Percentiles rank a stretch among this genome's conserved stretches.
Evolutionary conservation across 352 stramenopile genomes (phyloP).

Genomic region (Globisporangium uncinulatum): DNA sequence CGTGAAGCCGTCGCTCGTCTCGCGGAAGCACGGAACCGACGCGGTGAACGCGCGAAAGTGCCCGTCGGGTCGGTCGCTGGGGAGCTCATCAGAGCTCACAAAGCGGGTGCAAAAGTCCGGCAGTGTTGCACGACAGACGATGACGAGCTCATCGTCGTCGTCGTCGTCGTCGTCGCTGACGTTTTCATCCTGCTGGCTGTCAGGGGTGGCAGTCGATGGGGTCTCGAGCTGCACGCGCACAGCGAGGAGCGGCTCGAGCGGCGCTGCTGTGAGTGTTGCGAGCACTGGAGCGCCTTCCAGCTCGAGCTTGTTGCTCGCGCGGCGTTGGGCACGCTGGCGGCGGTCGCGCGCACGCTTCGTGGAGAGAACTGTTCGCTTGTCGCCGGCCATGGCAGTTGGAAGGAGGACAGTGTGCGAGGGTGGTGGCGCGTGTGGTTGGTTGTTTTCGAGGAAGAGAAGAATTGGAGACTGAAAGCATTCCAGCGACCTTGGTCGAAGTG

Average conservation of each 20-base stretch:
- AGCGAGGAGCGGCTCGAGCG: conserved; percentile 8
- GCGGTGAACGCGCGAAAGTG: conserved; percentile 39
- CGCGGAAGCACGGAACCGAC: conserved; percentile 49
- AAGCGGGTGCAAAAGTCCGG: conserved; percentile 69
- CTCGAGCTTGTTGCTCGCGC: conserved; percentile 17
- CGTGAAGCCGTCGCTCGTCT: conserved; percentile 60
- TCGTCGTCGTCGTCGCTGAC: conserved; percentile 22
- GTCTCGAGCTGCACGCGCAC: conserved; percentile 8
- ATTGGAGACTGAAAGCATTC: conserved; percentile 9
- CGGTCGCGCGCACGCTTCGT: conserved; percentile 57
- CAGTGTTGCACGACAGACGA: conserved; percentile 49
- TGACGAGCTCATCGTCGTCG: conserved; percentile 57
- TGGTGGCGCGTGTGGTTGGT: no score
- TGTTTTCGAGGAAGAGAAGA: no score
- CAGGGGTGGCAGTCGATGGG: background rate
- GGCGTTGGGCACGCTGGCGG: conserved; percentile 41
- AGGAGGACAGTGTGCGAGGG: background rate
- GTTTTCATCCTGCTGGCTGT: conserved; percentile 8
- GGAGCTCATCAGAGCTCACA: conserved; percentile 10
- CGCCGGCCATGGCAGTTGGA: conserved; percentile 31
- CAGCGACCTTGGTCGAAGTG: no score
- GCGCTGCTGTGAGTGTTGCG: background rate
- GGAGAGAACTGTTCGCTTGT: conserved; percentile 64
- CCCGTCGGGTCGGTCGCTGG: background rate
- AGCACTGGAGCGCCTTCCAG: conserved; percentile 3